phyloP scores from a whole-genome alignment of 768 basidiomycete genomes.

The Lactarius quietus region DNA sequence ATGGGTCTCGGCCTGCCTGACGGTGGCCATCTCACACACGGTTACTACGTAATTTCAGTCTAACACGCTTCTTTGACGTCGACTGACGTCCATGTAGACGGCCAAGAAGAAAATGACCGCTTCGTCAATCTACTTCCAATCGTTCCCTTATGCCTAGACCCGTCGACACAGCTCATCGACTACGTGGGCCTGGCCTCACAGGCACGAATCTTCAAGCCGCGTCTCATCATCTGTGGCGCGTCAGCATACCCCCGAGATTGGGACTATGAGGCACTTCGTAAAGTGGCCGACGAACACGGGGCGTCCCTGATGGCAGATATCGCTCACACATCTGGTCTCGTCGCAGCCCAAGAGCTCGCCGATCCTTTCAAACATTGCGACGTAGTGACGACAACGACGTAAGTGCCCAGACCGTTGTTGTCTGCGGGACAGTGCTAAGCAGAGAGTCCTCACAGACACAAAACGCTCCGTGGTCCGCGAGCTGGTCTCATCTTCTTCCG shows the following conservation, averaged over 20 bases:
- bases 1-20: conserved; percentile 99
- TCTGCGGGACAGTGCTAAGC: not conserved
- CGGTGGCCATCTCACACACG: conserved; percentile 96
- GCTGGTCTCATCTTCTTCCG: conserved; percentile 99
- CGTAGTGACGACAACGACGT: conserved; percentile 97
- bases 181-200: conserved; percentile 76
- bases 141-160: conserved; percentile 89
- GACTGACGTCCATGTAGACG: conserved; percentile 48
- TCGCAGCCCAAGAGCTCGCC: conserved; percentile 87
- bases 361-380: conserved; percentile 96
- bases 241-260: conserved; percentile 98
- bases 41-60: conserved; percentile 76
- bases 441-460: conserved; percentile 58
- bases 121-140: conserved; percentile 99
- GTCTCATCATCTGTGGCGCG: conserved; percentile 94
- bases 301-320: conserved; percentile 96
- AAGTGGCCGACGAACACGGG: conserved; percentile 81
- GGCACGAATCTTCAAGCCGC: conserved; percentile 94
- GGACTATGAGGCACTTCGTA: conserved; percentile 85
- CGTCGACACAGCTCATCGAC: conserved; percentile 84
- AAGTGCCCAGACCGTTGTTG: conserved; percentile 30
- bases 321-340: conserved; percentile 93
- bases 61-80: conserved; percentile 2
- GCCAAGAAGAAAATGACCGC: conserved; percentile 99
- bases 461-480: conserved; percentile 96